phyloP scores from a whole-genome alignment of 441 rosid genomes.

The Adansonia gregorii region DNA sequence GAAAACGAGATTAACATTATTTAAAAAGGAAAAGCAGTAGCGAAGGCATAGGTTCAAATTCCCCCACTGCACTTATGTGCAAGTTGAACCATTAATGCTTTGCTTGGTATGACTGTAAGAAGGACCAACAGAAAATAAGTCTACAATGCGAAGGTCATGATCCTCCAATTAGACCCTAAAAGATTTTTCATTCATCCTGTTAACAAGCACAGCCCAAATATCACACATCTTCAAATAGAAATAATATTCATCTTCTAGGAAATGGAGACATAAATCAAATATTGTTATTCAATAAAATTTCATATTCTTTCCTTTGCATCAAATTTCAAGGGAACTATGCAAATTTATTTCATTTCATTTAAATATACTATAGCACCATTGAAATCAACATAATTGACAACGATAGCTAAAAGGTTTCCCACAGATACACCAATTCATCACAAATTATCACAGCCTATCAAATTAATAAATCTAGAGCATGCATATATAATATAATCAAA shows the following conservation, averaged over 20 bases:
- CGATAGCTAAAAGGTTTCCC: neutral
- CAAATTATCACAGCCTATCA: neutral
- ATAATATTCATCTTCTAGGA: neutral
- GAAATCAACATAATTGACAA: neutral
- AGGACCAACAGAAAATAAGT: neutral
- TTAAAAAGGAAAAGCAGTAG: neutral
- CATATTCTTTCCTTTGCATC: conserved; percentile 18
- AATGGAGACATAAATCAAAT: neutral
- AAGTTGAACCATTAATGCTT: neutral
- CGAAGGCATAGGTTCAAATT: neutral
- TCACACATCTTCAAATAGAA: neutral
- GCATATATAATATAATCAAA: neutral
- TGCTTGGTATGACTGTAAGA: neutral
- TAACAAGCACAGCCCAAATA: neutral
- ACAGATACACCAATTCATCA: neutral
- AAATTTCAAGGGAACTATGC: neutral
- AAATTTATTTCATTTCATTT: neutral
- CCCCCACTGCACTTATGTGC: neutral
- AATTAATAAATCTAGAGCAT: neutral
- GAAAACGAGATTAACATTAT: neutral
- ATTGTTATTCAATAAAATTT: neutral
- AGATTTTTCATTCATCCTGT: neutral
- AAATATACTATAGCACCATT: neutral
- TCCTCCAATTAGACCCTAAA: neutral
- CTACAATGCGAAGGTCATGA: neutral